phyloP scores from a whole-genome alignment of 768 basidiomycete genomes.

The Lactarius sp. region DNA sequence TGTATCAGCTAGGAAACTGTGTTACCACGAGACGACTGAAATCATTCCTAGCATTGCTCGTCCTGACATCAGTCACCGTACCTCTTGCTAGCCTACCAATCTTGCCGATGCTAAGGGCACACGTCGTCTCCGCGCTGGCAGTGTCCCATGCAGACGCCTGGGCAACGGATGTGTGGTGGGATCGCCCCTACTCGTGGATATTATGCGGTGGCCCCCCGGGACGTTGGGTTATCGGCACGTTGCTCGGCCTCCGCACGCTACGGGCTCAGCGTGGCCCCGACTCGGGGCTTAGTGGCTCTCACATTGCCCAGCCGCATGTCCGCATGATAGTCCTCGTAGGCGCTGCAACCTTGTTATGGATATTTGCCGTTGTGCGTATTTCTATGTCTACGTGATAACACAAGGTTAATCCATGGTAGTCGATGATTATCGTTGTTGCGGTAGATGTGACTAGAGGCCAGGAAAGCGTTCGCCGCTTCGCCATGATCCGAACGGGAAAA shows the following conservation, averaged over 20 bases:
- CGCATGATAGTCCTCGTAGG: conserved; percentile 13
- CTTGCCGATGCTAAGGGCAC: conserved; percentile 5
- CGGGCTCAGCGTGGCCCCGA: conserved; percentile 8
- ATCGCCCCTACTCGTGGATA: conserved; percentile 26
- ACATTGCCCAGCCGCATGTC: conserved; percentile 21
- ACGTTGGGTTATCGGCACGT: conserved; percentile 23
- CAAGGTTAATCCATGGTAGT: not conserved
- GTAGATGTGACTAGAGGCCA: conserved; percentile 19
- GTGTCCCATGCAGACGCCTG: conserved; percentile 24
- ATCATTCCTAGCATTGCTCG: conserved; percentile 23
- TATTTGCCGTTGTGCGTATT: conserved; percentile 22
- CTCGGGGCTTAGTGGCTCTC: conserved; percentile 16
- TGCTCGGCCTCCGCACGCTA: conserved; percentile 24
- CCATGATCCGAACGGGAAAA: not conserved
- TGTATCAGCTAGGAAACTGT: conserved; percentile 27
- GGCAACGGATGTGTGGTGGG: conserved; percentile 24
- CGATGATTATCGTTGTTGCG: conserved; percentile 17
- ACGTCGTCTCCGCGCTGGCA: conserved; percentile 21
- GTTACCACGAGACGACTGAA: conserved; percentile 23
- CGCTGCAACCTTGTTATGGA: conserved; percentile 9
- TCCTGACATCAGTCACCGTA: conserved; percentile 22
- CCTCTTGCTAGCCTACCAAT: conserved; percentile 21
- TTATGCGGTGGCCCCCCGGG: conserved; percentile 26
- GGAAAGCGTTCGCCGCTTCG: conserved; percentile 8
- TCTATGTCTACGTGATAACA: not conserved